Base-by-base conservation (phyloP, 495 filamentous ascomycete genomes). In the Tuber borchii region DNA sequence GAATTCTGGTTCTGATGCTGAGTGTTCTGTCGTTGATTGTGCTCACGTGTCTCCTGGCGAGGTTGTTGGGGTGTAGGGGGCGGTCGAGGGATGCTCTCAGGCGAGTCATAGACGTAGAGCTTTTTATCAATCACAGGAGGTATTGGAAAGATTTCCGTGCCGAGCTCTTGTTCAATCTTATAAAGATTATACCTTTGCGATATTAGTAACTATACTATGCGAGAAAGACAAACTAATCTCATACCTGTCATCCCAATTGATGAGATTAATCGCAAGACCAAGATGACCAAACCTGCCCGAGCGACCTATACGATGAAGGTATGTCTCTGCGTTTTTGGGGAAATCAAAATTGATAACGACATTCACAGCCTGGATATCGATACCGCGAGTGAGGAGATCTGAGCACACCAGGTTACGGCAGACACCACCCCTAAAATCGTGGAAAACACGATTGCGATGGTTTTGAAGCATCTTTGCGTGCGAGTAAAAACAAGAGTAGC, bases 281-380 rank as follows among this genome's bases (percentile, higher is more conserved):
- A 98, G 87, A 86, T 99, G 95, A 74, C 95, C 95, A 83, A 97
- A 99, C 74, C 95, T 93, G 75, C 95, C 95, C 65, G 95, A 99
- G 79, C 95, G 92, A 84, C 95, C 95, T 84, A 99, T 98, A 77
- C 95, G 94, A 85, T 99, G 95, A 37, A 99, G 92, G 83, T 99
- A 99, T 0, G 95, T 99, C 85, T 99, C 95, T 37, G 95, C 96
- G 81, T 99, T 98, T 87, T 99, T 99, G 12, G 95, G 95, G 85
- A 99, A 99, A 83, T 99, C 95, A 81, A 99, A 99, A 85, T 99
- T 99, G 88, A 99, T 99, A 80, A 99, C 95, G 71, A 99, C 95
- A 80, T 99, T 99, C 79, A 99, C 95, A 31, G 96, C 95, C 86
- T 99, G 95, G 80, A 99, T 99, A 85, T 99, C 95, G 82, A 99